phyloP scores from a whole-genome alignment of 371 early-diverging fungal species.

The Modicella reniformis region DNA sequence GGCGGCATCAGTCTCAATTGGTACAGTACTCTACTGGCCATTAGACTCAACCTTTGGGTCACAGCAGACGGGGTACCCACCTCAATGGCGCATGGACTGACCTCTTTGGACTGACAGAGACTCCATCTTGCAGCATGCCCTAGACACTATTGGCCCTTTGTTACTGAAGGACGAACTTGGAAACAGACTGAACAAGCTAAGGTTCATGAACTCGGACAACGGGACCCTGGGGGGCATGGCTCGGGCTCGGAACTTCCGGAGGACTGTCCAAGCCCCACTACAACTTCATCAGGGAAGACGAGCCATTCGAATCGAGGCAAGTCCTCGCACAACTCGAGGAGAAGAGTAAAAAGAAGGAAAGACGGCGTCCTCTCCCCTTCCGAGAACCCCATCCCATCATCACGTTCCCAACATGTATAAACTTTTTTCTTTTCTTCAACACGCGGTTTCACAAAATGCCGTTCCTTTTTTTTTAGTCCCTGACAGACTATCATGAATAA shows the following conservation, averaged over 20 bases:
- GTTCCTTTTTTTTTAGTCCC: background rate
- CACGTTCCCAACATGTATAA: no score
- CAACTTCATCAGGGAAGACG: no score
- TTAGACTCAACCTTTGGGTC: background rate
- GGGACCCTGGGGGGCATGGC: background rate
- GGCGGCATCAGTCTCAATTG: background rate
- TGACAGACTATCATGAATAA: no score
- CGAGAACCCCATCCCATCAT: no score
- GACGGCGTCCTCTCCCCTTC: no score
- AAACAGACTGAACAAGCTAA: background rate
- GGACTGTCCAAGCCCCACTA: background rate
- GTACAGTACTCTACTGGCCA: constrained; percentile 9
- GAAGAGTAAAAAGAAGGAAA: no score
- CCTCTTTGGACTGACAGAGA: background rate
- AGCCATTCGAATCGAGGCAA: no score
- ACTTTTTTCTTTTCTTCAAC: no score
- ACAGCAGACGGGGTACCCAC: background rate
- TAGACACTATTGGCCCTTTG: background rate
- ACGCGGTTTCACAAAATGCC: background rate
- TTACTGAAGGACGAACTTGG: constrained; percentile 8
- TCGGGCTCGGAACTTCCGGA: background rate
- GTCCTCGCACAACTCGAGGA: no score
- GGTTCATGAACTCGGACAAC: background rate
- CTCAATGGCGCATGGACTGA: constrained; percentile 6
- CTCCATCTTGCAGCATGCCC: background rate